A percentile compares a stretch with the other conserved stretches of the same genome.
phyloP scores from a whole-genome alignment of 2,329 filamentous ascomycete species.

The Orbilia oligospora region DNA sequence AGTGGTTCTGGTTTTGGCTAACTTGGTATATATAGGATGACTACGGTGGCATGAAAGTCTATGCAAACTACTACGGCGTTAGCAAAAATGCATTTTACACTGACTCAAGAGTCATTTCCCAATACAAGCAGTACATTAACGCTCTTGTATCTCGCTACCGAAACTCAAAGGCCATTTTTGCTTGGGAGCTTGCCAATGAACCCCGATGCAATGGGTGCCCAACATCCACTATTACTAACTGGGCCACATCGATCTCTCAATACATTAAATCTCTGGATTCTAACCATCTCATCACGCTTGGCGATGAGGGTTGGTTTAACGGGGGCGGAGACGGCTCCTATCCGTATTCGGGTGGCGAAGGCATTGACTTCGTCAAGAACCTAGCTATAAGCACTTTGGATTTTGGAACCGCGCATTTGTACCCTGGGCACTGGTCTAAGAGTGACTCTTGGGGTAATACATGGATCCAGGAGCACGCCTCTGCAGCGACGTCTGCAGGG shows the following conservation, averaged over 20 bases:
- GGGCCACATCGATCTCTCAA: conserved; percentile 73
- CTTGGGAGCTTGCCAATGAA: conserved; percentile 79
- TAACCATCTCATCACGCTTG: conserved; percentile 75
- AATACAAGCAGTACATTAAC: conserved; percentile 76
- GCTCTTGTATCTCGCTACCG: conserved; percentile 74
- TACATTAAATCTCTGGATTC: conserved; percentile 77
- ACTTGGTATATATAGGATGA: conserved; percentile 20
- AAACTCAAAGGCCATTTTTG: conserved; percentile 74
- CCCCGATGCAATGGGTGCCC: conserved; percentile 76
- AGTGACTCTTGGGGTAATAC: conserved; percentile 31
- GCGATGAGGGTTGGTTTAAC: conserved; percentile 72
- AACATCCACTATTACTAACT: conserved; percentile 73
- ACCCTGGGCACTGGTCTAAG: conserved; percentile 68
- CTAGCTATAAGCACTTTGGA: conserved; percentile 72
- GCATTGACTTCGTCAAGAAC: conserved; percentile 71
- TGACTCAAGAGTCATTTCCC: conserved; percentile 70
- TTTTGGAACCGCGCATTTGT: conserved; percentile 72
- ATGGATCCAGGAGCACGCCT: conserved; percentile 65
- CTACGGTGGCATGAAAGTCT: conserved; percentile 48
- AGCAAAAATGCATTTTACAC: conserved; percentile 73
- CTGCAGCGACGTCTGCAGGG: conserved; percentile 63
- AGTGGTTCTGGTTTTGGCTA: background rate
- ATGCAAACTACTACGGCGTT: conserved; percentile 71
- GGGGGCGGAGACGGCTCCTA: conserved; percentile 71
- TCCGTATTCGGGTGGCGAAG: conserved; percentile 71